Percentiles rank a stretch among this genome's conserved stretches.
Evolutionary conservation across 2,329 filamentous ascomycete genomes (phyloP).

Genomic region (Fusarium sp.): DNA sequence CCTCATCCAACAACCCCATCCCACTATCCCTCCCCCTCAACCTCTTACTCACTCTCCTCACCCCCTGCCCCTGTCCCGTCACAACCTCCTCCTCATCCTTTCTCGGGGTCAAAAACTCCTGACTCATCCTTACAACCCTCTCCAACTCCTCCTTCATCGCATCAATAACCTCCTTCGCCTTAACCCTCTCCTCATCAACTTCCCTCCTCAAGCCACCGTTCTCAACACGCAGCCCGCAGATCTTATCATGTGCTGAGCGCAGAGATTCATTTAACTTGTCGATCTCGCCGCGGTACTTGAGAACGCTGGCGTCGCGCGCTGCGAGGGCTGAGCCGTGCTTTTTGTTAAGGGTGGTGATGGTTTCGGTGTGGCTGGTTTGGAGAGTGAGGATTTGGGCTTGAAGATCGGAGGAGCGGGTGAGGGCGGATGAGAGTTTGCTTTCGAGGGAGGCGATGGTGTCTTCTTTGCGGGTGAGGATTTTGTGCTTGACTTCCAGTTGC

Average conservation of each 20-base stretch:
- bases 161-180: slow-evolving; percentile 57
- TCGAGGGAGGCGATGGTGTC: slow-evolving; percentile 55
- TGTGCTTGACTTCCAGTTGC: slow-evolving; percentile 47
- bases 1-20: slow-evolving; percentile 64
- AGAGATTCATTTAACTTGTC: slow-evolving; percentile 57
- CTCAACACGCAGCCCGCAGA: slow-evolving; percentile 57
- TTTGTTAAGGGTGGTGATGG: slow-evolving; percentile 50
- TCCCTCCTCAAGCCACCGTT: slow-evolving; percentile 51
- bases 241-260: slow-evolving; percentile 56
- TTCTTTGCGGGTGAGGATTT: slow-evolving; percentile 50
- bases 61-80: slow-evolving; percentile 28
- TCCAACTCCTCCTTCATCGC: slow-evolving; percentile 62
- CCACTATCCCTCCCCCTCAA: slow-evolving; percentile 65
- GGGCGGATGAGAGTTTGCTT: slow-evolving; percentile 52
- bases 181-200: slow-evolving; percentile 50
- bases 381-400: slow-evolving; percentile 50
- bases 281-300: slow-evolving; percentile 59
- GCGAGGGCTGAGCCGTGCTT: slow-evolving; percentile 59
- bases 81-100: not conserved
- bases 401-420: slow-evolving; percentile 51
- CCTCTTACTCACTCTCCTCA: slow-evolving; percentile 43
- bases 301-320: slow-evolving; percentile 59
- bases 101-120: slow-evolving; percentile 51
- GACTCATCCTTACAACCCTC: slow-evolving; percentile 57
- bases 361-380: slow-evolving; percentile 46